phyloP scores from a whole-genome alignment of 495 filamentous ascomycete genomes.

The Lentithecium fluviatile region DNA sequence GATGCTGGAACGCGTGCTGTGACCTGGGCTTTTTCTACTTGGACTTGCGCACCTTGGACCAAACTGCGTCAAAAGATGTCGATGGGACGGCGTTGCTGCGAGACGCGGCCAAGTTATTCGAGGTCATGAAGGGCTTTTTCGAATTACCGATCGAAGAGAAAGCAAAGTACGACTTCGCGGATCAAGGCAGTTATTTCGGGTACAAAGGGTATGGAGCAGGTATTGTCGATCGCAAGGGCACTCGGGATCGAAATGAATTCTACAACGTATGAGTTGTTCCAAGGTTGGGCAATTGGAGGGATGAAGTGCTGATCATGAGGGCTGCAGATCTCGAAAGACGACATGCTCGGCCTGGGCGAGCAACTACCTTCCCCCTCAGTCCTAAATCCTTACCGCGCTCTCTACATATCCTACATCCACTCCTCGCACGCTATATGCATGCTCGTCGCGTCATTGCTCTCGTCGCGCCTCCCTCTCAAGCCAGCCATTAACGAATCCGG shows the following conservation, averaged over 20 bases:
- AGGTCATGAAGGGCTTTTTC: slow-evolving; percentile 50
- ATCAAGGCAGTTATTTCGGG: slow-evolving; percentile 34
- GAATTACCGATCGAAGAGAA: slow-evolving; percentile 55
- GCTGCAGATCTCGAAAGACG: slow-evolving; percentile 52
- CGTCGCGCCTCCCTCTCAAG: slow-evolving; percentile 52
- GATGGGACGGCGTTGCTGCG: slow-evolving; percentile 45
- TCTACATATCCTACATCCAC: slow-evolving; percentile 51
- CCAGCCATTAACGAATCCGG: slow-evolving; percentile 12
- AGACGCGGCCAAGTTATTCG: slow-evolving; percentile 51
- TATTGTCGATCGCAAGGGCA: slow-evolving; percentile 55
- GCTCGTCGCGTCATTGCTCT: slow-evolving; percentile 52
- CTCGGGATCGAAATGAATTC: slow-evolving; percentile 59
- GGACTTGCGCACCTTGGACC: slow-evolving; percentile 49
- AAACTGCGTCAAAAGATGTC: slow-evolving; percentile 14
- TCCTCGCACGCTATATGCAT: slow-evolving; percentile 52
- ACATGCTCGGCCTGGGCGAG: slow-evolving; percentile 49
- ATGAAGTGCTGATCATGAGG: not conserved
- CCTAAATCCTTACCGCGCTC: slow-evolving; percentile 42
- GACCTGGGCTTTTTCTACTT: slow-evolving; percentile 67
- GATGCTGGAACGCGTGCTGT: slow-evolving; percentile 51
- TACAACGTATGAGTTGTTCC: slow-evolving; percentile 52
- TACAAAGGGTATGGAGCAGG: slow-evolving; percentile 58
- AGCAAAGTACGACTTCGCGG: slow-evolving; percentile 51
- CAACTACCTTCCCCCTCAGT: slow-evolving; percentile 51
- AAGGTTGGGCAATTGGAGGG: no score